A percentile compares a stretch with the other conserved stretches of the same genome.
phyloP scores from a whole-genome alignment of 805 yeast species.

The Wilhelminamyces savonicus region DNA sequence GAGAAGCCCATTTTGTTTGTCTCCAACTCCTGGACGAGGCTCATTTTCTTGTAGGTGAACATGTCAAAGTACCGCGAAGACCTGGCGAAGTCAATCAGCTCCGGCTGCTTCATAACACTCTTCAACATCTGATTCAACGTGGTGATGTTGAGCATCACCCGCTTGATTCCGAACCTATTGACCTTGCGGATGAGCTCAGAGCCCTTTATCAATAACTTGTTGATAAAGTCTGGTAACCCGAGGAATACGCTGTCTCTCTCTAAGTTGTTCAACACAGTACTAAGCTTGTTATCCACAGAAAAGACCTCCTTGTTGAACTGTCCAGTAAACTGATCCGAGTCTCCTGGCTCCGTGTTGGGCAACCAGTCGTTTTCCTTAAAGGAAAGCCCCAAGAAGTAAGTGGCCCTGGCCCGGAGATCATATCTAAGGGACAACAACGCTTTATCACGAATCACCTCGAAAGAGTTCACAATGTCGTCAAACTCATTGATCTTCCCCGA shows the following conservation, averaged over 20 bases:
- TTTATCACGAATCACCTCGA: conserved; percentile 30
- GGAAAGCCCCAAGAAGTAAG: conserved; percentile 46
- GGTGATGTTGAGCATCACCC: conserved; percentile 53
- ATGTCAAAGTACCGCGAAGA: conserved; percentile 53
- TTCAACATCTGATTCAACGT: conserved; percentile 67
- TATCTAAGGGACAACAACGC: conserved; percentile 47
- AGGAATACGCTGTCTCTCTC: conserved; percentile 26
- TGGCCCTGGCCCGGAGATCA: conserved; percentile 48
- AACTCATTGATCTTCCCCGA: conserved; percentile 27
- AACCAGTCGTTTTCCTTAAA: conserved; percentile 45
- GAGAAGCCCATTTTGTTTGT: conserved; percentile 29
- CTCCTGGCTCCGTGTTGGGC: conserved; percentile 48
- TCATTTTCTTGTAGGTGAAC: conserved; percentile 44
- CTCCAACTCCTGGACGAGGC: conserved; percentile 34
- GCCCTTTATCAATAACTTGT: conserved; percentile 45
- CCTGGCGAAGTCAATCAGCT: conserved; percentile 45
- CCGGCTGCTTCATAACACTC: conserved; percentile 46
- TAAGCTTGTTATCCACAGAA: conserved; percentile 37
- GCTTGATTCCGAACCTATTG: conserved; percentile 54
- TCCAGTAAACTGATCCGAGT: conserved; percentile 51
- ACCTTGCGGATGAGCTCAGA: conserved; percentile 44
- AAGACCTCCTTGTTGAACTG: conserved; percentile 45
- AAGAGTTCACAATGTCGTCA: conserved; percentile 24
- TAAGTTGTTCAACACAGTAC: conserved; percentile 22
- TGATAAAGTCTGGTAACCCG: conserved; percentile 49